Percentiles rank a stretch among this genome's conserved stretches.
phyloP scores from a whole-genome alignment of 768 basidiomycete genomes.

The Russula ochroleuca region DNA sequence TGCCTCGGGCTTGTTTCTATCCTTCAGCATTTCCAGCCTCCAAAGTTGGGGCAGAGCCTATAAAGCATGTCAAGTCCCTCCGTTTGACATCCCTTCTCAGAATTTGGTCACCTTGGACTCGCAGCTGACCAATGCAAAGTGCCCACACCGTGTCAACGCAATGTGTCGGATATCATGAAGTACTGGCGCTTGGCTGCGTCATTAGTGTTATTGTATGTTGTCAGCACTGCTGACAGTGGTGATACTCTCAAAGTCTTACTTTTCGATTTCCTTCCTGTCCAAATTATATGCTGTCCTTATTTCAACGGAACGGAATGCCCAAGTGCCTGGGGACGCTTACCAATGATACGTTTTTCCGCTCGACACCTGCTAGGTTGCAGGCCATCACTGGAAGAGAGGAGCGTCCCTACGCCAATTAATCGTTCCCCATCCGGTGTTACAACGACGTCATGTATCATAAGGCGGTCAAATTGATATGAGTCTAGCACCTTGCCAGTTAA shows the following conservation, averaged over 20 bases:
- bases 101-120: conserved; percentile 56
- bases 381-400: conserved; percentile 58
- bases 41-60: conserved; percentile 77
- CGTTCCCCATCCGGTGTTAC: conserved; percentile 63
- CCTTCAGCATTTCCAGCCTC: conserved; percentile 63
- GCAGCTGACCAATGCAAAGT: conserved; percentile 65
- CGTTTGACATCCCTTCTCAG: not conserved
- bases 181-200: conserved; percentile 60
- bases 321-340: conserved; percentile 37
- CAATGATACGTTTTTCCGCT: conserved; percentile 68
- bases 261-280: conserved; percentile 60
- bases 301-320: not conserved
- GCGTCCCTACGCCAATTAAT: conserved; percentile 62
- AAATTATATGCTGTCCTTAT: conserved; percentile 58
- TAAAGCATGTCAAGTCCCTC: not conserved
- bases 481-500: conserved; percentile 56
- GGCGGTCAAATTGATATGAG: conserved; percentile 52
- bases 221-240: conserved; percentile 4
- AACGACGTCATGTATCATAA: conserved; percentile 67
- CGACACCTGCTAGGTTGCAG: conserved; percentile 66
- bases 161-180: conserved; percentile 71
- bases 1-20: conserved; percentile 41
- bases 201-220: conserved; percentile 18
- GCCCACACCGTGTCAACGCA: conserved; percentile 55
- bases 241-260: conserved; percentile 39